Base-by-base conservation (phyloP, 805 yeast species). In the Cyberlindnera misumaiensis region DNA sequence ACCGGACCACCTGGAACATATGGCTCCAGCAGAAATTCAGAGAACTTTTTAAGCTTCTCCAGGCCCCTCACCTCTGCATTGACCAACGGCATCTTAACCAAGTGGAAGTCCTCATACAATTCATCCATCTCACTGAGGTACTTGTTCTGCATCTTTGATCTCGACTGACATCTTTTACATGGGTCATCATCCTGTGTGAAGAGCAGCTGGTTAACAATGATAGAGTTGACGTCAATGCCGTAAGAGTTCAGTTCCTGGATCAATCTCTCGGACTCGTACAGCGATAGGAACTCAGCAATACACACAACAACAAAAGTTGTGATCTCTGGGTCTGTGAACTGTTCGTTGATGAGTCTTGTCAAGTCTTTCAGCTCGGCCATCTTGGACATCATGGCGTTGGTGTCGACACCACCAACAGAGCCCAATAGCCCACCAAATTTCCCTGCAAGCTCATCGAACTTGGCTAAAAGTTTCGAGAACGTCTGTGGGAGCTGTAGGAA, bases 281-380 rank as follows among this genome's bases (percentile, higher is more conserved):
- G 70, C 2, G 97, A 89, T 57, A 93, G 72, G 64, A 93, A 93
- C 67, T 93, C 99, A 35, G 97, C 87, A 49, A 93, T 93, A 65
- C 99, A 93, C 32, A 93, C 98, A 65, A 97, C 93, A 25, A 93
- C 84, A 54, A 84, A 84, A 0, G 98, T 93, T 14, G 98, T 93
- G 55, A 93, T 69, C 45, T 93, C 97, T 3, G 98, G 96, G 61
- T 93, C 80, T 51, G 94, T 88, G 68, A 93, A 93, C 61, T 93
- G 98, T 49, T 82, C 82, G 64, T 87, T 93, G 44, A 90, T 96
- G 58, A 87, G 94, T 33, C 78, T 68, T 17, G 93, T 95, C 47
- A 81, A 78, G 44, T 72, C 77, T 47, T 93, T 85, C 41, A 88
- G 75, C 50, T 84, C 94, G 43, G 76, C 80, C 53, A 90, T 71